Evolutionary conservation across 495 filamentous ascomycete genomes (phyloP), one percentile per base, ranked within the genome.

Genomic region (Lichenothelia convexa): DNA sequence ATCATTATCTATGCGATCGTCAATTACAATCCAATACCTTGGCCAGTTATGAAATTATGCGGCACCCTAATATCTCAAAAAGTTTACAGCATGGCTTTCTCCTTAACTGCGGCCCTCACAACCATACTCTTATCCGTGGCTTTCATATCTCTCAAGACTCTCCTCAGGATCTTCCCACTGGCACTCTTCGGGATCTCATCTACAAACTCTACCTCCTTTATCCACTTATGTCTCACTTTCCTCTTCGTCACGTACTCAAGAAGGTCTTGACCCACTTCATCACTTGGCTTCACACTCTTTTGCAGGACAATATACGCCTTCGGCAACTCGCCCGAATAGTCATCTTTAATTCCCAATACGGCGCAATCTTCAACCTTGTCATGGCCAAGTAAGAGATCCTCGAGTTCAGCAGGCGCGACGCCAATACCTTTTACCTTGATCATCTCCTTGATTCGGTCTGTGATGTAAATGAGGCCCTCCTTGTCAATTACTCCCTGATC

Each of bases 391-490:
- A 78, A 44, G 15, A 72, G 50, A 38, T 75, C 74, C 46, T 81
- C 76, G 1, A 81, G 53, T 51, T 80, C 78, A 0, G 74, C 75
- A 0, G 75, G 77, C 31, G 73, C 75, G 21, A 83, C 75, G 16
- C 64, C 70, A 40, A 75, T 72, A 3, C 74, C 77, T 42, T 78
- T 77, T 16, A 80, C 76, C 49, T 81, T 80, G 50, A 81, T 79
- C 60, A 80, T 64, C 55, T 80, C 76, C 59, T 82, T 82, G 38
- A 86, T 73, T 0, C 81, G 64, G 33, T 84, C 81, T 1, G 71
- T 74, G 33, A 89, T 83, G 17, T 66, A 60, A 33, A 85, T 56
- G 43, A 78, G 67, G 15, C 76, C 75, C 21, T 58, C 45, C 7
- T 50, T 41, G 39, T 70, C 63, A 16, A 76, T 61, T 17, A 57